Conservation (phyloP, 2,329 filamentous ascomycete genomes). For the Elsinoe ampelina region DNA sequence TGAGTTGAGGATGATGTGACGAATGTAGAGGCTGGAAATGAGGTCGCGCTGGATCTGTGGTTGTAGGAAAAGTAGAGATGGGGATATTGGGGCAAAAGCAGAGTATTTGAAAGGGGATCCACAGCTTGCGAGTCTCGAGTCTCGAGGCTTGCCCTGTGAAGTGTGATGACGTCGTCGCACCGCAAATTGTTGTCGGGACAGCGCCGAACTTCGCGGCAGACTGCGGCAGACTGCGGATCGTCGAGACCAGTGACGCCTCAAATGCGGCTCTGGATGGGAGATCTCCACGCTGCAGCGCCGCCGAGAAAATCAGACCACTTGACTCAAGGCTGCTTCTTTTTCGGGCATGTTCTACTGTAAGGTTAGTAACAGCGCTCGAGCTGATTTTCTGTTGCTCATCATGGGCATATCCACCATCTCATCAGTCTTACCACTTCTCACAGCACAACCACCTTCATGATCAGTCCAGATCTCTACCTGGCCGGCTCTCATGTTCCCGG, state of each 20-base stretch:
- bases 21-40: neutral
- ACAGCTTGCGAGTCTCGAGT: neutral
- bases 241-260: constrained; percentile 6
- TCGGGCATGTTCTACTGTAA: too few relatives aligned
- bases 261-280: neutral
- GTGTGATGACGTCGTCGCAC: constrained; percentile 4
- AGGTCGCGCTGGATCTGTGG: neutral
- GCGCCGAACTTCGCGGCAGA: neutral
- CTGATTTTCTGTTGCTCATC: too few relatives aligned
- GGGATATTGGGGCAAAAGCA: neutral
- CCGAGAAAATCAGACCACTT: constrained; percentile 8
- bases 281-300: neutral
- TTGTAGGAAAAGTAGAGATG: constrained; percentile 13
- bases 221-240: constrained; percentile 4
- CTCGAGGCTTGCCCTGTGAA: neutral
- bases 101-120: constrained; percentile 4
- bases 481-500: neutral
- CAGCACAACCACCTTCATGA: neutral
- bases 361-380: too few relatives aligned
- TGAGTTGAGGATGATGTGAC: constrained; percentile 8
- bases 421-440: neutral
- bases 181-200: constrained; percentile 6
- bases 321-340: too few relatives aligned
- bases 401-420: neutral
- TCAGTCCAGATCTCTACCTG: neutral